Evolutionary conservation across 768 basidiomycete genomes (phyloP), one percentile per base, ranked within the genome.

Genomic region (Podaxis sp.): DNA sequence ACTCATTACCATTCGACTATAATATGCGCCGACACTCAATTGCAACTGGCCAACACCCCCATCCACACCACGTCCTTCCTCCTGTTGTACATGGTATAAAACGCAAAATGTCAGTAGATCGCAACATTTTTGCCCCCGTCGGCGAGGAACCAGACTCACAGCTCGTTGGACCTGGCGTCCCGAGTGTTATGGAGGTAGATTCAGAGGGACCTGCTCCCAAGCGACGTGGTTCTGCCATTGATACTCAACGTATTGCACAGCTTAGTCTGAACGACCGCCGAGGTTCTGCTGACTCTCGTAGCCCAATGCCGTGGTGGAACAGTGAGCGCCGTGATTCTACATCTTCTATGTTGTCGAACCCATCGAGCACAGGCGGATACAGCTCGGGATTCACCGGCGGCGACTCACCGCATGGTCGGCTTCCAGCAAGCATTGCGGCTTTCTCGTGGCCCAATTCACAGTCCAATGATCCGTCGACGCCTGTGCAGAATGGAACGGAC

Each of bases 181-280:
- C 86, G 19, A 87, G 84, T 64, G 78, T 76, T 61, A 86, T 86
- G 79, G 78, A 78, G 67, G 70, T 85, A 52, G 86, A 88, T 71
- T 67, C 77, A 36, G 87, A 90, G 63, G 85, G 77, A 7, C 92
- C 89, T 40, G 86, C 90, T 17, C 84, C 88, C 52, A 95, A 95
- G 74, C 86, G 93, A 67, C 85, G 93, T 53, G 89, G 92, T 36
- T 95, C 94, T 17, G 85, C 89, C 24, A 84, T 93, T 68, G 93
- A 95, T 67, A 87, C 90, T 7, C 85, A 86, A 61, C 79, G 88
- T 56, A 85, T 95, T 67, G 87, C 88, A 13, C 87, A 90, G 68
- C 79, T 93, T 68, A 88, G 84, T 71, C 76, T 93, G 67, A 84
- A 89, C 70, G 91, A 94, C 71, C 88, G 91, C 56, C 84, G 92